Conservation (phyloP, 1,139 yeast genomes). For the Protomyces pachydermus region DNA sequence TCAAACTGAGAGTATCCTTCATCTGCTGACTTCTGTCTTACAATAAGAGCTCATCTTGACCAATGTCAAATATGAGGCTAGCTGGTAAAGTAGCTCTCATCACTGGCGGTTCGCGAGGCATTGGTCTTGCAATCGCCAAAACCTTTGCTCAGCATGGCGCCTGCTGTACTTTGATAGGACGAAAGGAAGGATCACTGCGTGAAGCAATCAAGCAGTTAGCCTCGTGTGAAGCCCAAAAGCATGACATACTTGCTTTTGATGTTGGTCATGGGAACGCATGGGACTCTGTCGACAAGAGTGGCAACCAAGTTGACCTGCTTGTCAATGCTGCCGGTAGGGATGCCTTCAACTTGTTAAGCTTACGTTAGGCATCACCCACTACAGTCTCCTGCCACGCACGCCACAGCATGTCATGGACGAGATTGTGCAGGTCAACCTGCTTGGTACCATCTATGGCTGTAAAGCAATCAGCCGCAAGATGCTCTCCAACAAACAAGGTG, state of each 20-base stretch:
- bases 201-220: constrained; percentile 43
- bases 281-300: neutral
- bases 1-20: no score
- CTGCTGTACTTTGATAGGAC: constrained; percentile 56
- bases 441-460: constrained; percentile 59
- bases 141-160: constrained; percentile 59
- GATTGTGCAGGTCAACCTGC: constrained; percentile 58
- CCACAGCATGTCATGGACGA: constrained; percentile 44
- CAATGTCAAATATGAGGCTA: neutral
- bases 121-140: constrained; percentile 65
- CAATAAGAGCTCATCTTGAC: no score
- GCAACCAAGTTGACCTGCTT: constrained; percentile 29
- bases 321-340: constrained; percentile 34
- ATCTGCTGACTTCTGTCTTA: no score
- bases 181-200: constrained; percentile 46
- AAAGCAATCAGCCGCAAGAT: constrained; percentile 49
- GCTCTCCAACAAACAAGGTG: constrained; percentile 43
- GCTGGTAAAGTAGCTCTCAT: constrained; percentile 38
- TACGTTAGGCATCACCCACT: constrained; percentile 58
- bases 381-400: constrained; percentile 50
- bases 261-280: constrained; percentile 25
- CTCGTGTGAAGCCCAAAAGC: constrained; percentile 46
- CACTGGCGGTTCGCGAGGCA: constrained; percentile 85
- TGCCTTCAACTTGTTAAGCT: neutral
- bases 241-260: constrained; percentile 41